Evolutionary conservation across 2,329 filamentous ascomycete species (phyloP).

Genomic region (Colletotrichum acutatum): DNA sequence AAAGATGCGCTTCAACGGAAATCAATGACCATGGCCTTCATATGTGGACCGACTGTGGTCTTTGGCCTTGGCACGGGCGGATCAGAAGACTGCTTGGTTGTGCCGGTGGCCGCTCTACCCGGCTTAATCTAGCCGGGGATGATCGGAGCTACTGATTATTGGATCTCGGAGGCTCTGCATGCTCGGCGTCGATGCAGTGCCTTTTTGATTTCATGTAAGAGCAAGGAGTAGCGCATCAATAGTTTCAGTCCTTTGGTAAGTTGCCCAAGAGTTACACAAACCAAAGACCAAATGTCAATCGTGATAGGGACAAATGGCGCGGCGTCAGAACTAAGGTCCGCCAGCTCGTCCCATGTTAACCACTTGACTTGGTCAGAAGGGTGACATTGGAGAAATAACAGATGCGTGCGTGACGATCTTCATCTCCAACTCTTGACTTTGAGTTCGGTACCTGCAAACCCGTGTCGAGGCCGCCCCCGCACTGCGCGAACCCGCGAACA

Average conservation of each 20-base stretch:
- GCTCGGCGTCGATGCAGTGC: constrained; percentile 8
- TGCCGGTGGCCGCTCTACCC: background rate
- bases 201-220: constrained; percentile 1
- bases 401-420: constrained; percentile 18
- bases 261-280: background rate
- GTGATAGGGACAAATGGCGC: background rate
- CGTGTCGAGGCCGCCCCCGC: background rate
- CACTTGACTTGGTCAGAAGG: constrained; percentile 24
- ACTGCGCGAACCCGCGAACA: constrained; percentile 7
- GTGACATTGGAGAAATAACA: constrained; percentile 1
- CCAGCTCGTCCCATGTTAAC: constrained; percentile 3
- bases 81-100: background rate
- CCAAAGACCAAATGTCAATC: background rate
- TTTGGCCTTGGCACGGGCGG: background rate
- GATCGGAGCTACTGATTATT: background rate
- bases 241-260: background rate
- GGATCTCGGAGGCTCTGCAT: background rate
- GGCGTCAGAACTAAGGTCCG: background rate
- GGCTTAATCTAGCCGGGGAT: background rate
- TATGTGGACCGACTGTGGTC: background rate
- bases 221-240: background rate
- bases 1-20: background rate
- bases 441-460: background rate
- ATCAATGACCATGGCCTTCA: background rate
- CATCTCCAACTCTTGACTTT: constrained; percentile 14